phyloP scores from a whole-genome alignment of 495 filamentous ascomycete genomes.

The Aspergillus kassunensis region DNA sequence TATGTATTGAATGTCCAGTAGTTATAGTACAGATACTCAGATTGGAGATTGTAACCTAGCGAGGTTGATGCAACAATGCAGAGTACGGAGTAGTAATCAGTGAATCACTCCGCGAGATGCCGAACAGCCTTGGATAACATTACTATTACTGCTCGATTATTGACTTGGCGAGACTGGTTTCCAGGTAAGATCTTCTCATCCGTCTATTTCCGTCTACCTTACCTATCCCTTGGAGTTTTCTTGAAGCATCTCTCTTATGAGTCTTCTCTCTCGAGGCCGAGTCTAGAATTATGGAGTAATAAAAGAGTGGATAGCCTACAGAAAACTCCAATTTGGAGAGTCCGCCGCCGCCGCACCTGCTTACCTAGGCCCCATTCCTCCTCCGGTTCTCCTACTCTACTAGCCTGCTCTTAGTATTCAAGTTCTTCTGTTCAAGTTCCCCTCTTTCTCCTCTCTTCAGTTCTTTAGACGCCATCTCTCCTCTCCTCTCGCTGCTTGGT shows the following conservation, averaged over 20 bases:
- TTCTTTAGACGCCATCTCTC: not conserved
- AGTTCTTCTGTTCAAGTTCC: slow-evolving; percentile 15
- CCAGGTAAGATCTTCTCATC: not conserved
- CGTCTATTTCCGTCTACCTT: not conserved
- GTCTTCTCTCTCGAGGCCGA: too few species aligned
- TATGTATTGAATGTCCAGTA: not conserved
- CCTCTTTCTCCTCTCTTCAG: slow-evolving; percentile 5
- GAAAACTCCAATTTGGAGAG: slow-evolving; percentile 23
- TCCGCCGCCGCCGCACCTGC: slow-evolving; percentile 19
- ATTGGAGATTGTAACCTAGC: too few species aligned
- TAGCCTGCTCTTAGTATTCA: slow-evolving; percentile 8
- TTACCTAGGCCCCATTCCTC: slow-evolving; percentile 15
- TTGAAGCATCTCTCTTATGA: not conserved
- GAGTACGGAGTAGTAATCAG: not conserved
- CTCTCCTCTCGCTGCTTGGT: slow-evolving; percentile 6
- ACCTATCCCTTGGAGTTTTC: not conserved
- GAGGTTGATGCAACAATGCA: not conserved
- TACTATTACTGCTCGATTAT: not conserved
- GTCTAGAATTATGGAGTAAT: too few species aligned
- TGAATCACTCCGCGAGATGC: slow-evolving; percentile 14
- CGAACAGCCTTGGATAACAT: not conserved
- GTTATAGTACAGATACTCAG: too few species aligned
- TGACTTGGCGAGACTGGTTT: not conserved
- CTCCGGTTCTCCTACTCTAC: slow-evolving; percentile 6
- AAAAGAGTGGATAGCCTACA: slow-evolving; percentile 11